Conservation (phyloP, 2,329 filamentous ascomycete genomes). For the Nothopassalora personata region DNA sequence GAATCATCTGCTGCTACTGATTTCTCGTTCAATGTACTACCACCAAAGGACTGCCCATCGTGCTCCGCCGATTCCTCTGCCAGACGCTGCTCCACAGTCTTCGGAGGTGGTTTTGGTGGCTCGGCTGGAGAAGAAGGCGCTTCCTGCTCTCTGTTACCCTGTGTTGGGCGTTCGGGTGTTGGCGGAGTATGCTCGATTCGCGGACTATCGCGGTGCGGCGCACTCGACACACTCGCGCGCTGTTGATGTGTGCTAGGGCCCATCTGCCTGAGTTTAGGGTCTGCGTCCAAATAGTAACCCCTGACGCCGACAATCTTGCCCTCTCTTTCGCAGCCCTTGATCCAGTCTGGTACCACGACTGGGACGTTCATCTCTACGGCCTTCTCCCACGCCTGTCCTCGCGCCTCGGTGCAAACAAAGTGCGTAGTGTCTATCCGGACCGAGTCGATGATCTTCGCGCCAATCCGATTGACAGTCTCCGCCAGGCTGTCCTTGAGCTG, state of each 20-base stretch:
- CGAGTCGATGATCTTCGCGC: constrained; percentile 81
- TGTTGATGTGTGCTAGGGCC: constrained; percentile 36
- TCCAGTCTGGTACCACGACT: constrained; percentile 93
- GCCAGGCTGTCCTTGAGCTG: constrained; percentile 67
- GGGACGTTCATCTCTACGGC: constrained; percentile 97
- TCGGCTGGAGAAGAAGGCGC: constrained; percentile 10
- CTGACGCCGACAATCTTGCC: constrained; percentile 90
- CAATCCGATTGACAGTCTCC: constrained; percentile 76
- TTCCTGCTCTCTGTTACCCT: constrained; percentile 6
- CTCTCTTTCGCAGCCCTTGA: constrained; percentile 90
- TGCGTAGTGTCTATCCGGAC: constrained; percentile 97
- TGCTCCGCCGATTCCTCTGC: constrained; percentile 27
- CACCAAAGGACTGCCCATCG: constrained; percentile 20
- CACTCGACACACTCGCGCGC: constrained; percentile 25
- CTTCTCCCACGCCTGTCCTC: constrained; percentile 89
- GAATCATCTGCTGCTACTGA: constrained; percentile 22
- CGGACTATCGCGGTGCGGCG: constrained; percentile 37
- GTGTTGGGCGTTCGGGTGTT: constrained; percentile 41
- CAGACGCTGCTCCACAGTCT: constrained; percentile 15
- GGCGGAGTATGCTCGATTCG: constrained; percentile 48
- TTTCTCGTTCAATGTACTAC: constrained; percentile 29
- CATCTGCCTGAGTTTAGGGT: constrained; percentile 56
- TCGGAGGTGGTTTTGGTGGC: constrained; percentile 28
- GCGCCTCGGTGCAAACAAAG: constrained; percentile 92
- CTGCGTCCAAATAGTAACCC: constrained; percentile 91